These are phyloP conservation scores for Calophaca sinica DNA, from an alignment of 306 rosid species.

Conservation along the genomic window DNA sequence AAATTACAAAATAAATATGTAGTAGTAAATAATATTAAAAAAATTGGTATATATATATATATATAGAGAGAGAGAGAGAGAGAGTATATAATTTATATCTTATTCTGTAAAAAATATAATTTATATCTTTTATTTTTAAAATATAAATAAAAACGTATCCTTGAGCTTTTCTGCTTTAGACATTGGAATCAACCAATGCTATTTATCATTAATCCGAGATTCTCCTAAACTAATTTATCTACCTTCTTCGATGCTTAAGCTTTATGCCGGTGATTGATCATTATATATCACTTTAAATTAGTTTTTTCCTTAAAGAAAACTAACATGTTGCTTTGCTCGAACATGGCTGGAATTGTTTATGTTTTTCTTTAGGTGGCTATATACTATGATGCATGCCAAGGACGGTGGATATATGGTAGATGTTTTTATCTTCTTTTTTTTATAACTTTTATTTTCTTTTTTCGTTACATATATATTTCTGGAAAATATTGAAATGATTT, in stretches of 20 bases:
- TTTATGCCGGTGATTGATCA: slow-evolving; percentile 23
- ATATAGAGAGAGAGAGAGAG: no score
- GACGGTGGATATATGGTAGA: no score
- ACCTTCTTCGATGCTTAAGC: not conserved
- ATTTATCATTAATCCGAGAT: slow-evolving; percentile 42
- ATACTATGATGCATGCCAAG: not conserved
- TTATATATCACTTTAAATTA: not conserved
- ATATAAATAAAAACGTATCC: no score
- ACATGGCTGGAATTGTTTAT: slow-evolving; percentile 30
- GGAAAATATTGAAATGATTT: no score
- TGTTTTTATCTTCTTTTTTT: no score
- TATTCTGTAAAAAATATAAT: no score
- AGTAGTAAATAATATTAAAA: no score
- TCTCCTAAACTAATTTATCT: slow-evolving; percentile 20
- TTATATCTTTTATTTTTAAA: no score
- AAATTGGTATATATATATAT: no score
- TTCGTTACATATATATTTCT: no score
- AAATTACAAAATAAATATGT: not conserved
- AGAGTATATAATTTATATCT: no score
- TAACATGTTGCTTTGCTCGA: slow-evolving; percentile 20
- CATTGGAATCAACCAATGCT: slow-evolving; percentile 39
- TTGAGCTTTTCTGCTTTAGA: slow-evolving; percentile 28
- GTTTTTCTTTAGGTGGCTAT: not conserved
- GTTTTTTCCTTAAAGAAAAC: not conserved
- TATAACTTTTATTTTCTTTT: not conserved